Evolutionary conservation across 1,284 basidiomycete species (phyloP).

Genomic region (Puccinia polysora): DNA sequence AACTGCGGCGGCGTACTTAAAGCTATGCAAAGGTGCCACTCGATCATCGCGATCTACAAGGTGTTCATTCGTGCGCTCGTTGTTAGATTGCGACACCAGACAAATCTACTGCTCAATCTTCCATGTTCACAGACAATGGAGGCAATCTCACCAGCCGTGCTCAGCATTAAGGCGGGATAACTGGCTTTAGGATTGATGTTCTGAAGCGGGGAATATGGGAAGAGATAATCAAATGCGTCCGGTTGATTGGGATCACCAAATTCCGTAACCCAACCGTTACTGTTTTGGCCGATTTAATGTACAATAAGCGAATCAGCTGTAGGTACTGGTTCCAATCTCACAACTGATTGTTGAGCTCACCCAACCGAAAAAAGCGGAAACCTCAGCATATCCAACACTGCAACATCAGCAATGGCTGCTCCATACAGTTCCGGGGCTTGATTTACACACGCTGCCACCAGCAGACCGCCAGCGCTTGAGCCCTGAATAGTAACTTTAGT

Average conservation of each 20-base stretch:
- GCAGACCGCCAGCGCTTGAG: slow-evolving; percentile 73
- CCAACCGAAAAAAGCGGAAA: slow-evolving; percentile 72
- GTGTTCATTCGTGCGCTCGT: not conserved
- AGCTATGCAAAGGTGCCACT: slow-evolving; percentile 73
- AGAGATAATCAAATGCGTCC: slow-evolving; percentile 74
- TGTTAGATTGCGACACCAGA: not conserved
- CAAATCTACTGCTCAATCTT: not conserved
- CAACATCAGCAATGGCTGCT: slow-evolving; percentile 72
- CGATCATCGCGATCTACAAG: slow-evolving; percentile 63
- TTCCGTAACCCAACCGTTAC: slow-evolving; percentile 72
- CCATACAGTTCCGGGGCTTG: slow-evolving; percentile 73
- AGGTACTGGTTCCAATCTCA: not conserved
- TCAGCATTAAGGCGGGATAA: slow-evolving; percentile 65
- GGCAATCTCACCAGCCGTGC: slow-evolving; percentile 65
- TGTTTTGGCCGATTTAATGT: slow-evolving; percentile 50
- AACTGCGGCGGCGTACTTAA: slow-evolving; percentile 69
- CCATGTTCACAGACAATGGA: not conserved
- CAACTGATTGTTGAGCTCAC: too few relatives aligned
- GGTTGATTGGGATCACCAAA: slow-evolving; percentile 72
- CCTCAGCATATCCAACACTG: slow-evolving; percentile 73
- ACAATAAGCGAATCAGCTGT: not conserved
- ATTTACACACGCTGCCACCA: slow-evolving; percentile 73
- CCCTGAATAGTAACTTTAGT: slow-evolving; percentile 71
- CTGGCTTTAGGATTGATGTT: slow-evolving; percentile 59
- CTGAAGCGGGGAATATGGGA: slow-evolving; percentile 67